Evolutionary conservation across 1,284 basidiomycete genomes (phyloP).

Genomic region (Naganishia sp.): DNA sequence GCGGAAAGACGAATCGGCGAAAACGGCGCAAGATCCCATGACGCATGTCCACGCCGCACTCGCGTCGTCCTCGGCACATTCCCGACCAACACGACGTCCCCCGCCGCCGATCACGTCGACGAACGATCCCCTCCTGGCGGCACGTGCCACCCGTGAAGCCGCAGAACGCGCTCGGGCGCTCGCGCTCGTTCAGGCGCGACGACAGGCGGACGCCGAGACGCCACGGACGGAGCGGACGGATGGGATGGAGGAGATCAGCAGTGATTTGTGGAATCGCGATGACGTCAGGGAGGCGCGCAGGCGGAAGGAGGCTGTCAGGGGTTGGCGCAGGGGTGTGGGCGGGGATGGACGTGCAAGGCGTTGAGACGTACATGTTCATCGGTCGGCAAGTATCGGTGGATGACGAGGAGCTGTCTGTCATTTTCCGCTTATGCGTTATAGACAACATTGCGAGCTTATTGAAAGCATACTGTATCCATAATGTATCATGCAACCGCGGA

Average conservation of each 20-base stretch:
- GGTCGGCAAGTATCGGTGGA: background rate
- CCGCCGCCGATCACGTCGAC: background rate
- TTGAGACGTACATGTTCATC: too few species aligned
- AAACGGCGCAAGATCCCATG: conserved; percentile 48
- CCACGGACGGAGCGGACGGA: background rate
- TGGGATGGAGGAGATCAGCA: background rate
- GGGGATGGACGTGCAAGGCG: too few species aligned
- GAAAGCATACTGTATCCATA: too few species aligned
- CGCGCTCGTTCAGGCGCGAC: conserved; percentile 43
- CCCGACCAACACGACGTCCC: background rate
- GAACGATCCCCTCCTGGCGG: conserved; percentile 30
- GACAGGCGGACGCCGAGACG: conserved; percentile 24
- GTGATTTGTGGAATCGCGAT: conserved; percentile 28
- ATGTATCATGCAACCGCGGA: background rate
- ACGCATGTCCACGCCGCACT: conserved; percentile 41
- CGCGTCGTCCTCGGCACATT: conserved; percentile 14
- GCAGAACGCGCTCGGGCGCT: conserved; percentile 51
- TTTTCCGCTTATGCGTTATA: too few species aligned
- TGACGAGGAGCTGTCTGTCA: too few species aligned
- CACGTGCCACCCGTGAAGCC: conserved; percentile 39
- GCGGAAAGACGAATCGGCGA: conserved; percentile 49
- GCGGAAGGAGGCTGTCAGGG: conserved; percentile 28
- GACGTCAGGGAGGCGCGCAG: conserved; percentile 32
- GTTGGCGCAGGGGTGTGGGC: conserved; percentile 21
- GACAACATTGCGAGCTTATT: too few species aligned